Evolutionary conservation across 2,329 filamentous ascomycete genomes (phyloP).

Genomic region (Pseudogymnoascus sp.): DNA sequence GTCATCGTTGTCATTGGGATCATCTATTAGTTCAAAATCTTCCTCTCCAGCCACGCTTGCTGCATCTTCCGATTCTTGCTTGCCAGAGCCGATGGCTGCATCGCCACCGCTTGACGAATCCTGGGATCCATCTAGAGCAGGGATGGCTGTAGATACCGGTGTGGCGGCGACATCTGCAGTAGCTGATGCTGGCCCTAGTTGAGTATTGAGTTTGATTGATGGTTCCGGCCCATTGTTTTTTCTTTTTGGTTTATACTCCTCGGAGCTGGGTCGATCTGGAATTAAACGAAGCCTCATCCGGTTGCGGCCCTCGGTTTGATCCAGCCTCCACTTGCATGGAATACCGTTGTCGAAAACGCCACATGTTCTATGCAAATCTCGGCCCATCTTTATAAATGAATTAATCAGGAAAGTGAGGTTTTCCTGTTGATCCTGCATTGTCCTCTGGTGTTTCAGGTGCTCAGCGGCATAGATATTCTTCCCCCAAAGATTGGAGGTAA

Average conservation of each 20-base stretch:
- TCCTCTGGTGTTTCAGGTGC: conserved; percentile 81
- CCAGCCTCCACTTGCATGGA: conserved; percentile 76
- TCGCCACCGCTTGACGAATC: conserved; percentile 10
- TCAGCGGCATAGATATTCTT: conserved; percentile 93
- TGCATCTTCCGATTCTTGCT: conserved; percentile 1
- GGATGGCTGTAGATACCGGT: conserved; percentile 15
- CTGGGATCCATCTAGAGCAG: conserved; percentile 15
- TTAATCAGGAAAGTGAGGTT: conserved; percentile 71
- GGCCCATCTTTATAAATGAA: conserved; percentile 69
- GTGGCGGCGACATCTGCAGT: conserved; percentile 9
- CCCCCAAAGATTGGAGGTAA: conserved; percentile 83
- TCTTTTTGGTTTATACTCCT: conserved; percentile 79
- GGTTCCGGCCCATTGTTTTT: conserved; percentile 45
- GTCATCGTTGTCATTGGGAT: conserved; percentile 72
- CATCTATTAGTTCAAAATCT: conserved; percentile 92
- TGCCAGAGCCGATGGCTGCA: background rate
- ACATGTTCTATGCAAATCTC: conserved; percentile 69
- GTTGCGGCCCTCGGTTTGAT: conserved; percentile 91
- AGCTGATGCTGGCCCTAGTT: conserved; percentile 11
- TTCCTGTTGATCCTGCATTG: conserved; percentile 89
- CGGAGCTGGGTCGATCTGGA: conserved; percentile 63
- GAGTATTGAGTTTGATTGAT: conserved; percentile 30
- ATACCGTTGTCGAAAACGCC: conserved; percentile 66
- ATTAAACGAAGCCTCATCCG: conserved; percentile 86
- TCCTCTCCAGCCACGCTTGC: conserved; percentile 56